Percentiles rank a stretch among this genome's conserved stretches.
Evolutionary conservation across 2,329 filamentous ascomycete species (phyloP).

Genomic region (Beauveria sp.): DNA sequence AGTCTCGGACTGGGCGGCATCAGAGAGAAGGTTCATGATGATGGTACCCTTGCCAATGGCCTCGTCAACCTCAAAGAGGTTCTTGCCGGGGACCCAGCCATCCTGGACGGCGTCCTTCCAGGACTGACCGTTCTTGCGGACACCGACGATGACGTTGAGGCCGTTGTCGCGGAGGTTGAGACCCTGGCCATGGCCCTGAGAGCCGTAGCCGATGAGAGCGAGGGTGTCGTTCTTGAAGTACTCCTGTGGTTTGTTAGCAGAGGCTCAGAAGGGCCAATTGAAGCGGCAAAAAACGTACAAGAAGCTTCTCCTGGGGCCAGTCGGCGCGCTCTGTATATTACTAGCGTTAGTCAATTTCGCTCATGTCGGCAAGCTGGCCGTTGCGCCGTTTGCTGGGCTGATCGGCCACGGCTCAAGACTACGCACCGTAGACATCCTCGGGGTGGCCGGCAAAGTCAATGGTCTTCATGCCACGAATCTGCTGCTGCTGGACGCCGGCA

Average conservation of each 20-base stretch:
- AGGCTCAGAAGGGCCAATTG: constrained; percentile 5
- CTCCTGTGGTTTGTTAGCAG: constrained; percentile 47
- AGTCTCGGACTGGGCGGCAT: constrained; percentile 97
- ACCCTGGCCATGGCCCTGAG: constrained; percentile 97
- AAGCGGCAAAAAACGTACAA: constrained; percentile 42
- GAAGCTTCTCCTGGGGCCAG: constrained; percentile 97
- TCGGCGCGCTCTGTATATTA: constrained; percentile 74
- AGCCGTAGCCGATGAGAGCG: constrained; percentile 96
- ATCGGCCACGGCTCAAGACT: background rate
- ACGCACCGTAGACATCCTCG: constrained; percentile 86
- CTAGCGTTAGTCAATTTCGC: constrained; percentile 18
- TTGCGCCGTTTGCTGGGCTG: background rate
- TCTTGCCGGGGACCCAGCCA: constrained; percentile 97
- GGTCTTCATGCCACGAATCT: constrained; percentile 89
- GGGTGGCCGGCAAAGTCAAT: constrained; percentile 96
- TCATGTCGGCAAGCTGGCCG: background rate
- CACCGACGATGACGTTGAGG: constrained; percentile 97
- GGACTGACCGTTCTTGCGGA: constrained; percentile 95
- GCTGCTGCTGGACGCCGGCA: constrained; percentile 52
- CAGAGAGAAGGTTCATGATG: constrained; percentile 98
- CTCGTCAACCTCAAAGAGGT: constrained; percentile 97
- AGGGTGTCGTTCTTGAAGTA: constrained; percentile 99
- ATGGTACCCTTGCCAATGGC: constrained; percentile 90
- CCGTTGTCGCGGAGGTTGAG: constrained; percentile 99
- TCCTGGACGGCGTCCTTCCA: constrained; percentile 97